A percentile compares a stretch with the other conserved stretches of the same genome.
phyloP scores from a whole-genome alignment of 257 asterid genomes.

The Plantago ovata region DNA sequence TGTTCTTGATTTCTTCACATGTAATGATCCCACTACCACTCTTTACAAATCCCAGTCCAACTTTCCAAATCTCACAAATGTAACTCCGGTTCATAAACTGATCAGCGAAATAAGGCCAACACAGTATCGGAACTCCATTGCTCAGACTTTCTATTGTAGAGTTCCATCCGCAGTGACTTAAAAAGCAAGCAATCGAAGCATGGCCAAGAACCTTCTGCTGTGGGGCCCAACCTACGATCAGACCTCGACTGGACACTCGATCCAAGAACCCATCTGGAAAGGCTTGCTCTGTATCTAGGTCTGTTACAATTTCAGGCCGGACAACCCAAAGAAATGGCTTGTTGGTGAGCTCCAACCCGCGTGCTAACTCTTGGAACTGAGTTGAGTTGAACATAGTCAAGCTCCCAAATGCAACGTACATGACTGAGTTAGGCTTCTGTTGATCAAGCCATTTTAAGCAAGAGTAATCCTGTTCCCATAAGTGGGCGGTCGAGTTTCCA shows the following conservation, averaged over 20 bases:
- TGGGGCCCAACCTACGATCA: conserved; percentile 41
- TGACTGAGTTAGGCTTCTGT: conserved; percentile 28
- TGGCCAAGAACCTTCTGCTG: conserved; percentile 53
- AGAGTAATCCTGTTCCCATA: conserved; percentile 18
- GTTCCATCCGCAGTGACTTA: conserved; percentile 77
- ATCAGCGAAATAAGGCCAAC: conserved; percentile 59
- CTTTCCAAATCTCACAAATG: conserved; percentile 55
- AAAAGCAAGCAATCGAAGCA: conserved; percentile 48
- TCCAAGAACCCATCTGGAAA: conserved; percentile 25
- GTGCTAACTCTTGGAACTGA: conserved; percentile 34
- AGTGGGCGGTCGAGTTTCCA: conserved; percentile 19
- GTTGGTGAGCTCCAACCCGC: conserved; percentile 35
- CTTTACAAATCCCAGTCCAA: conserved; percentile 33
- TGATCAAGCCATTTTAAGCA: conserved; percentile 37
- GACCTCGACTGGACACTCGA: conserved; percentile 29
- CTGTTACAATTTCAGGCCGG: conserved; percentile 19
- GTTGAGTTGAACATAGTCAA: neutral
- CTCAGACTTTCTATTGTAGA: conserved; percentile 52
- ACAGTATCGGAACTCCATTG: conserved; percentile 46
- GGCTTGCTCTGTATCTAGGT: neutral
- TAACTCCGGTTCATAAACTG: conserved; percentile 53
- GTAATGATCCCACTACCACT: conserved; percentile 23
- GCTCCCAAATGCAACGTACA: conserved; percentile 41
- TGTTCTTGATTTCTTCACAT: conserved; percentile 32
- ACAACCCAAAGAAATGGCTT: conserved; percentile 57